A percentile compares a stretch with the other conserved stretches of the same genome.
Conservation (phyloP, 257 asterid genomes). For the Knoxia roxburghii region DNA sequence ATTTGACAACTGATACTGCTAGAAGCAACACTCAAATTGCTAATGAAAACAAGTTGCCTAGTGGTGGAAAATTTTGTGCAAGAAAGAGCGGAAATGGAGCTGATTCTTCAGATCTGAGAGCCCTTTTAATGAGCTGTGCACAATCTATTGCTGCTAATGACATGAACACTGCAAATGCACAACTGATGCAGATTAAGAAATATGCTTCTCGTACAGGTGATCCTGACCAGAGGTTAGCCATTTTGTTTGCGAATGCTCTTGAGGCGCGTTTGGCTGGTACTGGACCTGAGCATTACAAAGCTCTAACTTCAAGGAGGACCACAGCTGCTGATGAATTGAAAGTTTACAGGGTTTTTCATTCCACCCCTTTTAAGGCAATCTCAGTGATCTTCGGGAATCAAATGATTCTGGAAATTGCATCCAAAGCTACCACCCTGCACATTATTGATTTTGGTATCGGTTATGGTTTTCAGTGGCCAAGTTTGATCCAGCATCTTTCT, state of each 20-base stretch:
- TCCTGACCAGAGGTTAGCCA: conserved; percentile 18
- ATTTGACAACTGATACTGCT: conserved; percentile 11
- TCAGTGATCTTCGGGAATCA: conserved; percentile 6
- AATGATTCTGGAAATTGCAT: conserved; percentile 13
- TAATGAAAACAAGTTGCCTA: not conserved
- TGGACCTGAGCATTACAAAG: not conserved
- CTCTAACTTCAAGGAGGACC: conserved; percentile 6
- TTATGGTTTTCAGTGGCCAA: conserved; percentile 23
- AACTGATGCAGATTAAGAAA: conserved; percentile 11
- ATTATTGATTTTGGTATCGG: conserved; percentile 24
- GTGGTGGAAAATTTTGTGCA: not conserved
- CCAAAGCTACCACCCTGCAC: conserved; percentile 13
- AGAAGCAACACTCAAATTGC: conserved; percentile 10
- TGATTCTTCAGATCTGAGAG: conserved; percentile 5
- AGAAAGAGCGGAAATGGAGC: not conserved
- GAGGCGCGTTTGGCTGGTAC: conserved; percentile 23
- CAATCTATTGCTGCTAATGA: conserved; percentile 14
- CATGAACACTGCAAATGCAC: conserved; percentile 7
- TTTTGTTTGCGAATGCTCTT: conserved; percentile 7
- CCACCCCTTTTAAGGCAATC: conserved; percentile 9
- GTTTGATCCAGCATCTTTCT: conserved; percentile 18
- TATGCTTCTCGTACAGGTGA: conserved; percentile 16
- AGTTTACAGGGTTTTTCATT: conserved; percentile 8
- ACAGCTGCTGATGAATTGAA: conserved; percentile 13
- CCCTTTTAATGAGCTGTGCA: conserved; percentile 11